Conservation (phyloP, 208 protist genomes). For the Angomonas ambiguus region DNA sequence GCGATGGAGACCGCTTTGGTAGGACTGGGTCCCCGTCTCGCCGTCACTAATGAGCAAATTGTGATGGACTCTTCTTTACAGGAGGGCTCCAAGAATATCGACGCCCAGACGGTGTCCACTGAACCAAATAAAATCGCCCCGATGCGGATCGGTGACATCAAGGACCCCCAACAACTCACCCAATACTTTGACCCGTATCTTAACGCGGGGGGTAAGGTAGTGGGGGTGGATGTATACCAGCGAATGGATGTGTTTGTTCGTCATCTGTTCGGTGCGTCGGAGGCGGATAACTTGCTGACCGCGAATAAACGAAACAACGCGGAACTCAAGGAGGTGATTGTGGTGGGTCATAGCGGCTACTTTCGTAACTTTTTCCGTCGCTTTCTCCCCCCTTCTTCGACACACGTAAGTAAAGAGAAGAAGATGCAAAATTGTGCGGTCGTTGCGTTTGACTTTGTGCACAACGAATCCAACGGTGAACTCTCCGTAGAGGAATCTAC, state of each 20-base stretch:
- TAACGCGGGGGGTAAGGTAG: constrained; percentile 74
- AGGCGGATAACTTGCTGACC: constrained; percentile 15
- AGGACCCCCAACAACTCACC: constrained; percentile 31
- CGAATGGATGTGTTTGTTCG: constrained; percentile 78
- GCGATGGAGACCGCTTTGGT: constrained; percentile 84
- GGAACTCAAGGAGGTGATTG: constrained; percentile 80
- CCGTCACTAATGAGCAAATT: constrained; percentile 63
- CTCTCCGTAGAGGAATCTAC: constrained; percentile 66
- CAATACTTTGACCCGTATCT: constrained; percentile 57
- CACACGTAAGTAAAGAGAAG: constrained; percentile 63
- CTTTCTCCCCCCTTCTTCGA: constrained; percentile 69
- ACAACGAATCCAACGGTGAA: constrained; percentile 55
- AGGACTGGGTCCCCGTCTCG: constrained; percentile 53
- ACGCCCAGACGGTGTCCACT: constrained; percentile 83
- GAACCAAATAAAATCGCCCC: constrained; percentile 69
- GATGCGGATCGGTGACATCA: constrained; percentile 42
- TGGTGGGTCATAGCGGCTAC: constrained; percentile 89
- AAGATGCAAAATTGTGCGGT: constrained; percentile 90
- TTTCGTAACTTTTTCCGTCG: constrained; percentile 86
- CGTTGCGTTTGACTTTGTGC: constrained; percentile 72
- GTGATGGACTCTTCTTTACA: constrained; percentile 84
- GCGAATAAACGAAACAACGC: constrained; percentile 34
- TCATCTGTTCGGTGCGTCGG: constrained; percentile 61
- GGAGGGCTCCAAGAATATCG: constrained; percentile 89
- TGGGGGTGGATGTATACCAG: constrained; percentile 59